Conservation (phyloP, 192 early-diverging fungal species). For the Dissophora globulifera region DNA sequence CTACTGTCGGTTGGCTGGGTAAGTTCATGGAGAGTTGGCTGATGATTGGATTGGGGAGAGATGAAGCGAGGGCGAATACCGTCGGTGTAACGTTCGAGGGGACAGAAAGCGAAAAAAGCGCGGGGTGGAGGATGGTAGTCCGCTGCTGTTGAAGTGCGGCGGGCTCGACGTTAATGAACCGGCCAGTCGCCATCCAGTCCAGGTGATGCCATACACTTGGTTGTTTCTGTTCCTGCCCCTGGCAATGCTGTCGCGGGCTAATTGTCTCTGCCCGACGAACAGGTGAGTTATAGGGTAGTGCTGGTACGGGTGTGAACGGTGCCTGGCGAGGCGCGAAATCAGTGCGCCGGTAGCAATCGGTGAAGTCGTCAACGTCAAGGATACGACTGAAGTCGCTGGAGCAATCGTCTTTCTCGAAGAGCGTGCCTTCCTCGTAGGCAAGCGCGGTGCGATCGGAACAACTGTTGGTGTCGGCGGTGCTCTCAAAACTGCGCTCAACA, state of each 20-base stretch:
- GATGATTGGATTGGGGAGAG: constrained; percentile 27
- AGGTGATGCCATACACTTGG: neutral
- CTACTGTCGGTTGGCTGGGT: neutral
- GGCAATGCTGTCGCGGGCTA: neutral
- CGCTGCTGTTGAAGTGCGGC: neutral
- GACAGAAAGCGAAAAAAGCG: neutral
- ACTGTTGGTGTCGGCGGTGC: neutral
- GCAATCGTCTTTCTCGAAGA: neutral
- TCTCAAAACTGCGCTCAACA: neutral
- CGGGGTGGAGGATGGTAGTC: constrained; percentile 24
- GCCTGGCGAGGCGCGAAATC: neutral
- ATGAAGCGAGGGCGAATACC: constrained; percentile 24
- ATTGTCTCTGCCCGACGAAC: no score
- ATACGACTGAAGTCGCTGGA: neutral
- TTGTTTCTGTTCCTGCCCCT: neutral
- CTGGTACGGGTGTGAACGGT: no score
- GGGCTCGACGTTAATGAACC: neutral
- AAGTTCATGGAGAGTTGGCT: constrained; percentile 18
- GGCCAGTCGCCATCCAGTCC: neutral
- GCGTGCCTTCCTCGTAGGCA: neutral
- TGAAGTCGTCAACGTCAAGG: neutral
- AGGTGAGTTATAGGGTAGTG: neutral
- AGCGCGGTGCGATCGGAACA: constrained; percentile 1
- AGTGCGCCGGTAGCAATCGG: neutral
- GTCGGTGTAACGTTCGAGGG: constrained; percentile 15